A percentile compares a stretch with the other conserved stretches of the same genome.
Evolutionary conservation across 2,329 filamentous ascomycete genomes (phyloP).

Genomic region (Paramyrothecium roridum): DNA sequence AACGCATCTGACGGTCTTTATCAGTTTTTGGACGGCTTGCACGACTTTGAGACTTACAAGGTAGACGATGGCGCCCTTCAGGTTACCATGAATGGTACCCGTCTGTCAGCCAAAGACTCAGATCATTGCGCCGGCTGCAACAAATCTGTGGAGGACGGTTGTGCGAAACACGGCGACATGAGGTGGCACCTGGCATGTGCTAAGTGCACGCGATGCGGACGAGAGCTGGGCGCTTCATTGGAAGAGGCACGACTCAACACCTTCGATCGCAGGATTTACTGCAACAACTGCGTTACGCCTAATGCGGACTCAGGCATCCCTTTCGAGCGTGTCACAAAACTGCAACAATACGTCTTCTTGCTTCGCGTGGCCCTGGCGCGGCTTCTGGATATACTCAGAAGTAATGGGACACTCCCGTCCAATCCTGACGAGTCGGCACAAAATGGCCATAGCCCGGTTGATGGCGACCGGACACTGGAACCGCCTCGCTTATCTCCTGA

Average conservation of each 20-base stretch:
- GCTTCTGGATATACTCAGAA: slow-evolving; percentile 81
- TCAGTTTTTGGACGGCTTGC: slow-evolving; percentile 78
- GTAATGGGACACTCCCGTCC: slow-evolving; percentile 75
- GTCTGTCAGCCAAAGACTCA: slow-evolving; percentile 70
- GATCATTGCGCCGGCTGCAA: slow-evolving; percentile 82
- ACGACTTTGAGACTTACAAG: slow-evolving; percentile 75
- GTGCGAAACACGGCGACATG: slow-evolving; percentile 68
- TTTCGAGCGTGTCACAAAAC: slow-evolving; percentile 75
- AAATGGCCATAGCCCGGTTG: slow-evolving; percentile 16
- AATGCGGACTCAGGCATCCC: slow-evolving; percentile 42
- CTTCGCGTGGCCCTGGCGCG: slow-evolving; percentile 87
- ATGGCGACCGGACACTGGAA: slow-evolving; percentile 54
- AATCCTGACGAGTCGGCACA: slow-evolving; percentile 66
- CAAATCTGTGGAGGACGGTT: slow-evolving; percentile 92
- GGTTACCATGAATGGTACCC: slow-evolving; percentile 60
- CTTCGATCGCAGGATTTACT: slow-evolving; percentile 67
- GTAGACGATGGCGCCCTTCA: slow-evolving; percentile 68
- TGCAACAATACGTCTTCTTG: slow-evolving; percentile 93
- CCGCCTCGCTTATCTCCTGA: slow-evolving; percentile 55
- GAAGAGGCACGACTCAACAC: slow-evolving; percentile 70
- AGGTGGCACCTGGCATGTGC: slow-evolving; percentile 86
- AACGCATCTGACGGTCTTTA: slow-evolving; percentile 72
- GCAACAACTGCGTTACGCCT: slow-evolving; percentile 61
- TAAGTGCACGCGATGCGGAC: slow-evolving; percentile 63
- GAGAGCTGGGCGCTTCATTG: slow-evolving; percentile 66